These are phyloP conservation scores for Nemania diffusa DNA, from an alignment of 2,329 filamentous ascomycete genomes.

Conservation along the genomic window DNA sequence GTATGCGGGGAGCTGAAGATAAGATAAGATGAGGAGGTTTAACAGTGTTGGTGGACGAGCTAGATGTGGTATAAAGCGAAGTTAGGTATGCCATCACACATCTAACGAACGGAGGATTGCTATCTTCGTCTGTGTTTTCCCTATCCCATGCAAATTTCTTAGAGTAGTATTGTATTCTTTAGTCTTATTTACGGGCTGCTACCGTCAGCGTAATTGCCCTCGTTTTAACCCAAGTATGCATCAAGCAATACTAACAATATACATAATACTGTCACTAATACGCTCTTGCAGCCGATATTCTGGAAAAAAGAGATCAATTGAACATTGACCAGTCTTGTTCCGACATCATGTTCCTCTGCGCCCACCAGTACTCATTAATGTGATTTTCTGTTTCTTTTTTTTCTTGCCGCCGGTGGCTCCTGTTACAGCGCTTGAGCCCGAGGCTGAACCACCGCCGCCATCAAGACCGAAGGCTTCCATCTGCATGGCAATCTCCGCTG, in stretches of 20 bases:
- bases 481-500: slow-evolving; percentile 69
- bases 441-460: slow-evolving; percentile 34
- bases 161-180: not conserved
- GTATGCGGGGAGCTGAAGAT: slow-evolving; percentile 32
- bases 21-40: slow-evolving; percentile 34
- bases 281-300: not conserved
- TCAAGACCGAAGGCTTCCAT: slow-evolving; percentile 64
- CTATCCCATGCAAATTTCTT: slow-evolving; percentile 10
- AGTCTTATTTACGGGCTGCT: slow-evolving; percentile 1
- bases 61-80: not conserved
- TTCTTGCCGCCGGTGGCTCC: slow-evolving; percentile 62
- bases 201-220: not conserved
- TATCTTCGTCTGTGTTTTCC: not conserved
- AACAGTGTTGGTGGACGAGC: not conserved
- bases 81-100: not conserved
- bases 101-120: not conserved
- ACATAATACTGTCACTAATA: not conserved
- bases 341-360: slow-evolving; percentile 48
- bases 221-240: slow-evolving; percentile 8
- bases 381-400: slow-evolving; percentile 79
- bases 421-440: slow-evolving; percentile 28
- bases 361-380: slow-evolving; percentile 75
- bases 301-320: not conserved
- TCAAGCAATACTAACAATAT: slow-evolving; percentile 7
- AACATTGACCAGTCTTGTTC: not conserved